Percentiles rank a stretch among this genome's conserved stretches.
phyloP scores from a whole-genome alignment of 1,284 basidiomycete species.

The Irpex sp. region DNA sequence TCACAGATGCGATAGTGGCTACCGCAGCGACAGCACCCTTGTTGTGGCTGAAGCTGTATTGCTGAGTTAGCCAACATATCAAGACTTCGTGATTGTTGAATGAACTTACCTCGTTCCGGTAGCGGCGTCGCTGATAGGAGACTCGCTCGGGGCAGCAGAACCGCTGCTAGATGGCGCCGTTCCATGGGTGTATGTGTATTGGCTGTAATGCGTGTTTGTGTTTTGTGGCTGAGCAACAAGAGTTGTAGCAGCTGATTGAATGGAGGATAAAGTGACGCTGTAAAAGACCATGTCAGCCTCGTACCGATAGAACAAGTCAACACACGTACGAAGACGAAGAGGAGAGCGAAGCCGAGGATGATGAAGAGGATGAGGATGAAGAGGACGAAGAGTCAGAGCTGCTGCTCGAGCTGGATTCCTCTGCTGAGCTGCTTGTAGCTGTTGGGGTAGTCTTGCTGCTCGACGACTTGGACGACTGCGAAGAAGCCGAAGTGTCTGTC shows the following conservation, averaged over 20 bases:
- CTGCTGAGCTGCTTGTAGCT: conserved; percentile 1
- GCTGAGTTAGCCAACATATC: conserved; percentile 4
- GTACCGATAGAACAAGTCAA: not conserved
- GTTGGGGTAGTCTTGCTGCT: not conserved
- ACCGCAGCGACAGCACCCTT: conserved; percentile 29
- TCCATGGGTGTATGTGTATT: conserved; percentile 2
- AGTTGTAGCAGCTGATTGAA: not conserved
- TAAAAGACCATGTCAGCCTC: not conserved
- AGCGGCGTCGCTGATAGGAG: not conserved
- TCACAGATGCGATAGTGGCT: conserved; percentile 27
- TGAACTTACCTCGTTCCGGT: conserved; percentile 13
- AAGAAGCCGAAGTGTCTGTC: not conserved
- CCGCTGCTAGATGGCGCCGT: not conserved
- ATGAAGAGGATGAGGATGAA: not conserved
- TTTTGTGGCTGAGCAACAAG: not conserved
- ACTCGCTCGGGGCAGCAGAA: not conserved
- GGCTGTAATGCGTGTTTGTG: not conserved
- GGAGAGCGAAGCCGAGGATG: not conserved
- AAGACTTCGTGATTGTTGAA: not conserved
- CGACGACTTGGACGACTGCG: not conserved
- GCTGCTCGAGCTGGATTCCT: not conserved
- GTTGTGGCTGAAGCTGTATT: conserved; percentile 29
- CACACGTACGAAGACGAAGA: conserved; percentile 1
- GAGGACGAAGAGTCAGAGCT: conserved; percentile 2
- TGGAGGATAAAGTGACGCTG: not conserved